phyloP scores from a whole-genome alignment of 169 alveolate species.

The Perkinsus olseni region DNA sequence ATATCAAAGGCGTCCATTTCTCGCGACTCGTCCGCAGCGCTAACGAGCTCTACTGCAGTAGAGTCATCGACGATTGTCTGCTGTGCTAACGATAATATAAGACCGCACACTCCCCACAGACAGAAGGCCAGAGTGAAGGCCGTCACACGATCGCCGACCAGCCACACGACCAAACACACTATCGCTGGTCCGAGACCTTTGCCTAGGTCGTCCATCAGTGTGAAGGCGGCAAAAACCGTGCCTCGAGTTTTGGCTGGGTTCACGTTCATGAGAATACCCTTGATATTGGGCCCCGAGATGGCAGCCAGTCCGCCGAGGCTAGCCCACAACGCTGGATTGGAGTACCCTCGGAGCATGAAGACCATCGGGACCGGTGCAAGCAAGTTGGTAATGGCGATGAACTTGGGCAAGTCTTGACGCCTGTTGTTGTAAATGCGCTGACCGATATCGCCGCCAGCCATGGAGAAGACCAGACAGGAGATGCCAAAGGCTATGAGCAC shows the following conservation, averaged over 20 bases:
- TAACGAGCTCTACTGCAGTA: neutral
- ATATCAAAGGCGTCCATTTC: neutral
- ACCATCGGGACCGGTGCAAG: neutral
- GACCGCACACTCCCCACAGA: neutral
- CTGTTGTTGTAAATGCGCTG: slow-evolving; percentile 1
- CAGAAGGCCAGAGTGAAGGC: slow-evolving; percentile 12
- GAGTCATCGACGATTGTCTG: neutral
- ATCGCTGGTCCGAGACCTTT: neutral
- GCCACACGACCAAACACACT: neutral
- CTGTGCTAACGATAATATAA: neutral
- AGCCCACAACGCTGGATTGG: neutral
- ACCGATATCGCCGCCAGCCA: neutral
- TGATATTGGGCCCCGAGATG: neutral
- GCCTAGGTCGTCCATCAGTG: slow-evolving; percentile 6
- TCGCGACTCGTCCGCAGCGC: neutral
- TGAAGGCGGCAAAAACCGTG: slow-evolving; percentile 3
- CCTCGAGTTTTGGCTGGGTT: neutral
- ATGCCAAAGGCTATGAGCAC: neutral
- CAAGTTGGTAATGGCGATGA: neutral
- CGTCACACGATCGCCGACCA: neutral
- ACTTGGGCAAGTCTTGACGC: neutral
- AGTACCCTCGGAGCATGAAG: neutral
- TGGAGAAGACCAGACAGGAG: neutral
- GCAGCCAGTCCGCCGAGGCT: neutral
- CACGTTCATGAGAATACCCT: neutral